Evolutionary conservation across 192 early-diverging fungal genomes (phyloP), one percentile per base, ranked within the genome.

Genomic region (Cladochytrium replicatum): DNA sequence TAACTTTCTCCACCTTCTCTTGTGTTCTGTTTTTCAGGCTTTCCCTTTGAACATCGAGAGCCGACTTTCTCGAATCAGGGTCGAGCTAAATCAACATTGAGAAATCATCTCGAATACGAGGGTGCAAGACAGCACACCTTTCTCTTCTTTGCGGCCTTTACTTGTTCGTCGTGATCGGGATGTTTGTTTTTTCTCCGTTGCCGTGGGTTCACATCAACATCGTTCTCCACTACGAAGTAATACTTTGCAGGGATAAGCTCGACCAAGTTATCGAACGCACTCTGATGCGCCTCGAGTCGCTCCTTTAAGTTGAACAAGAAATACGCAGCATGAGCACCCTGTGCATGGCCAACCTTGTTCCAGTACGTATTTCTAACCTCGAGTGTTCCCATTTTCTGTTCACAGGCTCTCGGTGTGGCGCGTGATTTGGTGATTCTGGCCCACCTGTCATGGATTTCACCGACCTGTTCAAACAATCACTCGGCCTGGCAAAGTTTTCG

Each of bases 231-330:
- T 41, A 76, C 73, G 19, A 89, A 68, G 61, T 92, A 92, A 55
- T 79, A 83, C 64, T 85, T 82, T 41, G 84, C 78, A 26, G 89
- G 89, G 59, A 92, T 89, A 50, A 87, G 71, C 40, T 84, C 72
- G 29, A 93, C 68, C 31, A 93, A 67, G 24, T 63, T 68, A 54
- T 93, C 84, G 49, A 92, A 86, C 27, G 71, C 69, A 41, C 71
- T 60, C 9, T 75, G 74, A 52, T 88, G 78, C 19, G 58, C 52
- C 48, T 58, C 57, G 25, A 92, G 68, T 45, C 86, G 81, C 26
- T 67, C 74, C 71, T 80, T 58, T 52, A 69, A 52, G n/a, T n/a
- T n/a, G n/a, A n/a, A n/a, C n/a, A n/a, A n/a, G n/a, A n/a, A n/a
- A n/a, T n/a, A n/a, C n/a, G n/a, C n/a, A n/a, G n/a, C n/a, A n/a